A percentile compares a stretch with the other conserved stretches of the same genome.
phyloP scores from a whole-genome alignment of 2,329 filamentous ascomycete species.

The Colletotrichum truncatum region DNA sequence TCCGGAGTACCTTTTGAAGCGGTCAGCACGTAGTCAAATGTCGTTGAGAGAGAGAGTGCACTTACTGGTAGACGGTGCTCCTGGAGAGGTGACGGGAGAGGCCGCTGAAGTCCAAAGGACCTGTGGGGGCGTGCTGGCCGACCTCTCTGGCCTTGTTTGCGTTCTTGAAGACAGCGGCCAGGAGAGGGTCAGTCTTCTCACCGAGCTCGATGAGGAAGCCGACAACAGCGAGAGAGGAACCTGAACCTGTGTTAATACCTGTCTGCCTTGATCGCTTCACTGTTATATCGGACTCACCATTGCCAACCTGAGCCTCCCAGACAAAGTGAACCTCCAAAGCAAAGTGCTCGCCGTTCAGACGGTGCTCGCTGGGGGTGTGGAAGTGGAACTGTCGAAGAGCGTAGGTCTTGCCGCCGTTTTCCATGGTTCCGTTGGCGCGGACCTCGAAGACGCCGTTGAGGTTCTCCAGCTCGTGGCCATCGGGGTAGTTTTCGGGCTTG shows the following conservation, averaged over 20 bases:
- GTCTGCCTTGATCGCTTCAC: not conserved
- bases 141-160: constrained; percentile 47
- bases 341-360: constrained; percentile 52
- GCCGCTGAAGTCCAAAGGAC: constrained; percentile 51
- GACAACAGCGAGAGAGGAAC: constrained; percentile 45
- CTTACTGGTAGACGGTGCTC: constrained; percentile 50
- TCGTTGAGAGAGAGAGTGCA: not conserved
- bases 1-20: constrained; percentile 55
- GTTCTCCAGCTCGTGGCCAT: constrained; percentile 57
- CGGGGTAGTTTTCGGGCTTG: constrained; percentile 44
- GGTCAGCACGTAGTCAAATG: not conserved
- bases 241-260: constrained; percentile 35
- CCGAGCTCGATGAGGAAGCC: constrained; percentile 47
- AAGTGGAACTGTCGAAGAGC: constrained; percentile 66
- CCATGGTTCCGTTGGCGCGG: constrained; percentile 56
- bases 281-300: not conserved
- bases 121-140: constrained; percentile 47
- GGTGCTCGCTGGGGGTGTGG: constrained; percentile 68
- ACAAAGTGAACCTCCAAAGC: constrained; percentile 54
- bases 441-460: constrained; percentile 62
- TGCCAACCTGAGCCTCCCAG: constrained; percentile 42
- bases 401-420: constrained; percentile 49
- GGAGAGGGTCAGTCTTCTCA: constrained; percentile 37
- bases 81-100: constrained; percentile 48
- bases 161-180: constrained; percentile 47